Percentiles rank a stretch among this genome's conserved stretches.
phyloP scores from a whole-genome alignment of 192 early-diverging fungal genomes.

The Geranomyces variabilis region DNA sequence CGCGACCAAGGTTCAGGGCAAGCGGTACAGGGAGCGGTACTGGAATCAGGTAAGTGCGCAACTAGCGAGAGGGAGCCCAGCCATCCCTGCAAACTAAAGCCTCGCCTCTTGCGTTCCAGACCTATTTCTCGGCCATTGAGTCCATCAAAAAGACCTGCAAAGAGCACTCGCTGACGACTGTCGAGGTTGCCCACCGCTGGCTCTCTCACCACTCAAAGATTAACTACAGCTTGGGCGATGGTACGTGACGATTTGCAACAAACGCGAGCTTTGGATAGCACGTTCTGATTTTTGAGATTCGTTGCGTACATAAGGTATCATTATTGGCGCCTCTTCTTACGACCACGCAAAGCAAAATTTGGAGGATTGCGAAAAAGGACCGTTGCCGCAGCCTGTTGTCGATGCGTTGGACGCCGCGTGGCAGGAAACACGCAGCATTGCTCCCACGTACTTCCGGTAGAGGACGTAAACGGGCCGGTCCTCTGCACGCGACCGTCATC shows the following conservation, averaged over 20 bases:
- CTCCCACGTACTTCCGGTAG: slow-evolving; percentile 18
- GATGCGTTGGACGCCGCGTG: slow-evolving; percentile 61
- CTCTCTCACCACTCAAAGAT: slow-evolving; percentile 50
- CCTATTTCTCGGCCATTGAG: slow-evolving; percentile 60
- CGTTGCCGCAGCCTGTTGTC: slow-evolving; percentile 56
- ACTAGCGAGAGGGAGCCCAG: neutral
- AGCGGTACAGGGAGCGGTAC: slow-evolving; percentile 44
- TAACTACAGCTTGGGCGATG: slow-evolving; percentile 44
- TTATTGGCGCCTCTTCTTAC: slow-evolving; percentile 51
- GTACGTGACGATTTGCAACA: slow-evolving; percentile 6
- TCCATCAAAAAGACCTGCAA: slow-evolving; percentile 42
- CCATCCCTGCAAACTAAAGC: neutral
- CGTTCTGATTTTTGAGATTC: neutral
- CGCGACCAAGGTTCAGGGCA: slow-evolving; percentile 38
- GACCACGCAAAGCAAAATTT: slow-evolving; percentile 54
- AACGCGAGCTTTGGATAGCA: slow-evolving; percentile 19
- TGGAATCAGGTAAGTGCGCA: slow-evolving; percentile 34
- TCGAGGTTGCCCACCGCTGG: slow-evolving; percentile 52
- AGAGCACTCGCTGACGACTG: slow-evolving; percentile 38
- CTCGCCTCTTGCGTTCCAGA: slow-evolving; percentile 29
- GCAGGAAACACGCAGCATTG: slow-evolving; percentile 39
- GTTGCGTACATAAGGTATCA: slow-evolving; percentile 30
- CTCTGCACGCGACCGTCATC: no score
- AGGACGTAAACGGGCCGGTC: no score
- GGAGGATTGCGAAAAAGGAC: slow-evolving; percentile 52